Base-by-base conservation (phyloP, 331 rosid genomes). In the Telfairia occidentalis region DNA sequence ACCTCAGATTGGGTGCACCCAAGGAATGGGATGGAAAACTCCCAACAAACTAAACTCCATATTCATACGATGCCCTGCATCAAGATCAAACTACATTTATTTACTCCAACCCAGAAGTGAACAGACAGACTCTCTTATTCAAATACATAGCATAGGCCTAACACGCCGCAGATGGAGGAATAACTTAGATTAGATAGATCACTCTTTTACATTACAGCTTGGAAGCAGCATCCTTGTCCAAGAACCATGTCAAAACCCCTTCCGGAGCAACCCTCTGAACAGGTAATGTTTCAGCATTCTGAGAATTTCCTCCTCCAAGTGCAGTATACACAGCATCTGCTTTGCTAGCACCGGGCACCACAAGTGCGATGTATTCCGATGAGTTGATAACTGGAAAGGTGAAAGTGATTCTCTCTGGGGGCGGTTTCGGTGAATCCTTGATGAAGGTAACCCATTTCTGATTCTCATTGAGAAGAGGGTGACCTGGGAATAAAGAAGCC, bases 201-300 rank as follows among this genome's bases (percentile, higher is more conserved):
- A 12, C 19, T 16, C 66, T 55, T 38, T 38, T 24, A 28, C 46
- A 12, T 84, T 89, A 88, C 55, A 90, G 83, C 86, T 82, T 92
- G 3, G 92, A 86, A 76, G 96, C 96, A 23, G 98, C 96, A 76
- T 76, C 89, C 67, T 87, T 87, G 74, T 92, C 98, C 74, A 92
- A 79, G 81, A 87, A 90, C 98, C 98, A 92, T 45, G 84, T 86
- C 76, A 92, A 75, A 43, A 80, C 90, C 9, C 85, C 96, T 48
- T 88, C 86, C 1, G 98, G 92, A 3, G 86, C 78, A 80, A 92
- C 89, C 86, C 70, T 53, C 35, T 82, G 82, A 71, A 81, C 89
- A 46, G 97, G 98, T 74, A 92, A 82, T 42, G 78, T 40, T 55
- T 74, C 70, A 21, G 38, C 40, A 60, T 49, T 45, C 43, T 84